These are phyloP conservation scores for Solanum pimpinellifolium DNA, from an alignment of 257 asterid genomes.

Conservation along the genomic window DNA sequence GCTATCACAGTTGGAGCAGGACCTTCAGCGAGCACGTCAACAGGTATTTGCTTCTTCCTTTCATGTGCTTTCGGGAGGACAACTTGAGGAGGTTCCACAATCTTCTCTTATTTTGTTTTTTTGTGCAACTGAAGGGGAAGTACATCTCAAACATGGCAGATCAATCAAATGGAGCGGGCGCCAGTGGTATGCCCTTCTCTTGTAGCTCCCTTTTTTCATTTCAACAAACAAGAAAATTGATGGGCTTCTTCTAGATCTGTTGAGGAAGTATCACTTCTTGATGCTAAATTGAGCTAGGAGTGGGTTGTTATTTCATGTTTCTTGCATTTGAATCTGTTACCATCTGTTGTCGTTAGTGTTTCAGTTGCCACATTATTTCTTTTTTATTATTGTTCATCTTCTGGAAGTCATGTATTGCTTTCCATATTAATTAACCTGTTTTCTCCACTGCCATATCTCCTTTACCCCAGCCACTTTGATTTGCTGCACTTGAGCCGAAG, in stretches of 20 bases:
- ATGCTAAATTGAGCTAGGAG: not conserved
- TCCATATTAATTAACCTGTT: not conserved
- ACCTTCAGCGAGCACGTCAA: conserved; percentile 78
- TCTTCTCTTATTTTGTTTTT: not conserved
- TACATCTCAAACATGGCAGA: conserved; percentile 66
- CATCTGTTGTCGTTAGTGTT: not conserved
- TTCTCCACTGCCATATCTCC: not conserved
- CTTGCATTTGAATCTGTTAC: not conserved
- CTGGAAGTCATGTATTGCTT: not conserved
- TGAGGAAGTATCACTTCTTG: not conserved
- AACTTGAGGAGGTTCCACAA: not conserved
- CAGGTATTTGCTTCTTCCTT: conserved; percentile 19
- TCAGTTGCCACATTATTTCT: not conserved
- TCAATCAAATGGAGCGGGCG: conserved; percentile 47
- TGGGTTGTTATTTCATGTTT: not conserved
- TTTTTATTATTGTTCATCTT: not conserved
- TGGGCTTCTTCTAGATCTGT: not conserved
- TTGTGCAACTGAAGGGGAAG: conserved; percentile 29
- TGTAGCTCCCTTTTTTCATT: not conserved
- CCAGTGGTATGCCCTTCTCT: conserved; percentile 48
- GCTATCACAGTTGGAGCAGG: conserved; percentile 87
- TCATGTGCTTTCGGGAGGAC: not conserved
- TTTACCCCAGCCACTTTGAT: not conserved
- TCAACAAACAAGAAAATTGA: not conserved
- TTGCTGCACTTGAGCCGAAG: not conserved